A percentile compares a stretch with the other conserved stretches of the same genome.
Conservation (phyloP, 306 rosid species). For the Luffa acutangula region DNA sequence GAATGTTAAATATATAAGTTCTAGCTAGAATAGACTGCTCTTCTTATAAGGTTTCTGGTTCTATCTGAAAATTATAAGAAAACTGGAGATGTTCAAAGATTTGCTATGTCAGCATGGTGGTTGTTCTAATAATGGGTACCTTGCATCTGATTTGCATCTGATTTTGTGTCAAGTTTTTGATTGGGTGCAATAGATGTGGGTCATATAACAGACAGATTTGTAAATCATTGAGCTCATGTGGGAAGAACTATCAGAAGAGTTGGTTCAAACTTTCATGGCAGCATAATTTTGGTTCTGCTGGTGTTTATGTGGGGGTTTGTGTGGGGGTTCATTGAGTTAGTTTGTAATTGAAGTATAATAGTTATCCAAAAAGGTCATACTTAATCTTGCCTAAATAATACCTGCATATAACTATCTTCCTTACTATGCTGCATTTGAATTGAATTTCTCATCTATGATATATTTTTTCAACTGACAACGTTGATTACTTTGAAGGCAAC, state of each 20-base stretch:
- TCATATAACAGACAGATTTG: not conserved
- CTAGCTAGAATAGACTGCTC: not conserved
- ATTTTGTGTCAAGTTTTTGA: not conserved
- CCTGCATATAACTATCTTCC: not conserved
- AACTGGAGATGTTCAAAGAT: not conserved
- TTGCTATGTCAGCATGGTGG: not conserved
- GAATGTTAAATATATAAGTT: not conserved
- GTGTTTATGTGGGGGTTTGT: not conserved
- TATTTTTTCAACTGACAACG: constrained; percentile 23
- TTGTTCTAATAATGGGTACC: not conserved
- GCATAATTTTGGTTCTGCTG: not conserved
- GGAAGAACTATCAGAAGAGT: not conserved
- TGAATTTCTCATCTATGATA: constrained; percentile 6
- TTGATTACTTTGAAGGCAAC: constrained; percentile 61
- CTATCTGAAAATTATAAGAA: not conserved
- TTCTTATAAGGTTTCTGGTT: not conserved
- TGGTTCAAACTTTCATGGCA: not conserved
- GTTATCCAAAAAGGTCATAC: not conserved
- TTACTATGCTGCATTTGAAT: not conserved
- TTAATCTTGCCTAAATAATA: not conserved
- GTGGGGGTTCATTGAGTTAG: not conserved
- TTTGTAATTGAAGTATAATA: not conserved
- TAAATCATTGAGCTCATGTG: not conserved
- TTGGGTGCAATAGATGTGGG: not conserved
- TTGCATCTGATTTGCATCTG: not conserved